A percentile compares a stretch with the other conserved stretches of the same genome.
phyloP scores from a whole-genome alignment of 2,329 filamentous ascomycete genomes.

The Epichloe hybrida region DNA sequence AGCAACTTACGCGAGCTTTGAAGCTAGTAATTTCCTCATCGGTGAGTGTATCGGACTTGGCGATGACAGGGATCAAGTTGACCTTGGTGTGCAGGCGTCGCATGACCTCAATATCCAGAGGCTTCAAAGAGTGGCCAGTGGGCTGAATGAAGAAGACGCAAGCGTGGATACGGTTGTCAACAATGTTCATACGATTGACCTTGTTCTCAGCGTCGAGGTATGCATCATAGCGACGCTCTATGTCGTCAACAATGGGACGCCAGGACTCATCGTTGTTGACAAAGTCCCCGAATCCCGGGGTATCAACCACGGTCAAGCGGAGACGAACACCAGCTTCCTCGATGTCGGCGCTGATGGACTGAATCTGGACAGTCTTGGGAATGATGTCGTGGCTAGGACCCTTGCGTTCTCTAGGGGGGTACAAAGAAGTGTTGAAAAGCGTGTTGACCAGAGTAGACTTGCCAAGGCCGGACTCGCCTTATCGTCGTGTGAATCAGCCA shows the following conservation, averaged over 20 bases:
- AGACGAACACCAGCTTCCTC: conserved; percentile 97
- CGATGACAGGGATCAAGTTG: conserved; percentile 98
- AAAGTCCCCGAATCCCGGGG: conserved; percentile 95
- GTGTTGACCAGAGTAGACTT: conserved; percentile 99
- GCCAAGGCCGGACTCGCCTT: conserved; percentile 92
- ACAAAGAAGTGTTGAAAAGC: conserved; percentile 97
- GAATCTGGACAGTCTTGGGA: conserved; percentile 92
- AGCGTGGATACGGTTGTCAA: conserved; percentile 97
- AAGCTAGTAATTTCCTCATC: conserved; percentile 91
- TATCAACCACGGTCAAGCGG: conserved; percentile 92
- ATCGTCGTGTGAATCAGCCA: background rate
- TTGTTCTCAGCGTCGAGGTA: conserved; percentile 99
- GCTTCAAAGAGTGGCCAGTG: conserved; percentile 95
- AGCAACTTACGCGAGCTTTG: conserved; percentile 79
- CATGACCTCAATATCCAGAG: conserved; percentile 98
- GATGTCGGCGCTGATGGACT: conserved; percentile 91
- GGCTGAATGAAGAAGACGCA: conserved; percentile 99
- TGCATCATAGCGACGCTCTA: conserved; percentile 96
- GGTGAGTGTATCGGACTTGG: conserved; percentile 94
- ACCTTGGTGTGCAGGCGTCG: conserved; percentile 98
- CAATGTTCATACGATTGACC: conserved; percentile 99
- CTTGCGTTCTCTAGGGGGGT: conserved; percentile 97
- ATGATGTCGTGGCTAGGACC: conserved; percentile 94
- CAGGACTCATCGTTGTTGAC: conserved; percentile 99
- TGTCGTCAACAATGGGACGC: conserved; percentile 98